Conservation (phyloP, 441 rosid genomes). For the Croton setiger region DNA sequence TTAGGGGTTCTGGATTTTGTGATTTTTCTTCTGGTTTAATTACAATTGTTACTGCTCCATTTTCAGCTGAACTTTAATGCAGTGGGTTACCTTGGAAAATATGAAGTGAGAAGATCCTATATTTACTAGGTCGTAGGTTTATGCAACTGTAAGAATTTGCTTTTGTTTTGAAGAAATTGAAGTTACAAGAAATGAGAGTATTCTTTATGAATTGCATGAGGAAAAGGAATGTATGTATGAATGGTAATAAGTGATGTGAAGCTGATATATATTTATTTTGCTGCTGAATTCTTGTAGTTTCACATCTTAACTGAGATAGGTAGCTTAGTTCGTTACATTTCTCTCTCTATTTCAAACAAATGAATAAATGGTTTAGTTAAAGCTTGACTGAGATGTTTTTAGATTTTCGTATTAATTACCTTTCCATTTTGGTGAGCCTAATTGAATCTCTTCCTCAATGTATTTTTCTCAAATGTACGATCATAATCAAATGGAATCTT, state of each 20-base stretch:
- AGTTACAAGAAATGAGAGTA: not conserved
- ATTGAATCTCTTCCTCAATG: not conserved
- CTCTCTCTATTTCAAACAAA: not conserved
- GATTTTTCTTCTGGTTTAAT: not conserved
- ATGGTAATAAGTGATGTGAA: not conserved
- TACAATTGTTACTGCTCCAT: not conserved
- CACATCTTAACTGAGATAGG: not conserved
- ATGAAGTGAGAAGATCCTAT: not conserved
- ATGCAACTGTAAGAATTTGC: not conserved
- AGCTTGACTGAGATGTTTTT: not conserved
- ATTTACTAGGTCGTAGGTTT: not conserved
- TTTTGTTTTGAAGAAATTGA: constrained; percentile 8
- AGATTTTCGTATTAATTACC: not conserved
- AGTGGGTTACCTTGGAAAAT: not conserved
- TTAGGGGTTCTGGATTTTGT: constrained; percentile 1
- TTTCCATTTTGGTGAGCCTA: not conserved
- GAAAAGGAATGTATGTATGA: not conserved
- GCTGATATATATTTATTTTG: not conserved
- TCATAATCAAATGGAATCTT: not conserved
- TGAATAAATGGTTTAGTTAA: not conserved
- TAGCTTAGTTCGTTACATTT: not conserved
- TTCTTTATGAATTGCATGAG: not conserved
- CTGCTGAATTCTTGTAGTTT: not conserved
- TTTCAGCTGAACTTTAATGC: not conserved
- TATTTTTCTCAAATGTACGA: not conserved